Evolutionary conservation across 1,139 yeast species (phyloP).

Genomic region (Suzukiozyma palmioleophila): DNA sequence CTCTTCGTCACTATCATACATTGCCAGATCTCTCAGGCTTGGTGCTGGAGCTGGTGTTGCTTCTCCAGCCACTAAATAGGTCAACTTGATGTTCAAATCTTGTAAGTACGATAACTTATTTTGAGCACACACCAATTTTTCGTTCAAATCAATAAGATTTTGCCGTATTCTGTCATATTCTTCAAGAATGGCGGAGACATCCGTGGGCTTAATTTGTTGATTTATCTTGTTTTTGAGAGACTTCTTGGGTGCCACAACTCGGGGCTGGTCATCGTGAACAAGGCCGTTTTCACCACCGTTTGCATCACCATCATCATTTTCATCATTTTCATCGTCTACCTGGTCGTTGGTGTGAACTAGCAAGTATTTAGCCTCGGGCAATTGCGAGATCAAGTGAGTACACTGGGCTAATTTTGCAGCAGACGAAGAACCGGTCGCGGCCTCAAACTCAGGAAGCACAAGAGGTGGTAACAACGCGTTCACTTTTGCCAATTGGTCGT

Average conservation of each 20-base stretch:
- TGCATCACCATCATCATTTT: conserved; percentile 1
- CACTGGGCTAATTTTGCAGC: conserved; percentile 15
- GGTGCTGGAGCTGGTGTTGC: neutral
- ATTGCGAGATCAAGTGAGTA: conserved; percentile 21
- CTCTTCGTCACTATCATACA: conserved; percentile 20
- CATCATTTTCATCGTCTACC: conserved; percentile 5
- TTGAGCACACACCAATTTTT: conserved; percentile 19
- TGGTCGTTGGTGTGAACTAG: conserved; percentile 9
- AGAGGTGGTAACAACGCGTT: conserved; percentile 25
- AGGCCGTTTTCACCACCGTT: conserved; percentile 4
- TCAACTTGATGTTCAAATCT: conserved; percentile 14
- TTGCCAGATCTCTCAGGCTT: conserved; percentile 8
- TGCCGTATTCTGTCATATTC: conserved; percentile 22
- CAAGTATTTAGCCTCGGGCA: conserved; percentile 34
- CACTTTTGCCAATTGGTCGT: conserved; percentile 22
- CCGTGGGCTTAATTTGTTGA: conserved; percentile 8
- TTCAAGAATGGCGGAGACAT: conserved; percentile 12
- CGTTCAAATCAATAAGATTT: conserved; percentile 15
- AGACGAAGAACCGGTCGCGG: conserved; percentile 10
- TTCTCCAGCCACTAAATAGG: conserved; percentile 7
- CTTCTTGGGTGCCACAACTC: neutral
- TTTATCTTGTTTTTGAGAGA: conserved; percentile 11
- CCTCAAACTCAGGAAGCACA: conserved; percentile 21
- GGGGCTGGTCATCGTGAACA: conserved; percentile 1
- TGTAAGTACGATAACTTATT: conserved; percentile 26